A percentile compares a stretch with the other conserved stretches of the same genome.
Conservation (phyloP, 2,329 filamentous ascomycete genomes). For the Coniochaeta sp. region DNA sequence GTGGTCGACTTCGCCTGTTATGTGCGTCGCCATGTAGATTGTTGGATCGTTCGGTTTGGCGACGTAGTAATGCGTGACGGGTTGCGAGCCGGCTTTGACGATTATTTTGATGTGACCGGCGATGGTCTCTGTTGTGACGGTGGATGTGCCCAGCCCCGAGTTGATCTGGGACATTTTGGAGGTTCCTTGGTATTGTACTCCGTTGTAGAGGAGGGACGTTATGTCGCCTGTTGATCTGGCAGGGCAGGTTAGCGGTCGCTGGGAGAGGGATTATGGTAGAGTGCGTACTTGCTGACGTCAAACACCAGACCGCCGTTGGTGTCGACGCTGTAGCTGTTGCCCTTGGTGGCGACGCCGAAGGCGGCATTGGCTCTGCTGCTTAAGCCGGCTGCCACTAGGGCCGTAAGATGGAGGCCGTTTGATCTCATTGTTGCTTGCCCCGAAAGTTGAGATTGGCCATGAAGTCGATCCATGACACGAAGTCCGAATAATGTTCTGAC, state of each 20-base stretch:
- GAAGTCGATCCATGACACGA: neutral
- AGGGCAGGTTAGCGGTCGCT: too few relatives aligned
- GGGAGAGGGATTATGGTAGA: too few relatives aligned
- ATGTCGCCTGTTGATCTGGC: slow-evolving; percentile 13
- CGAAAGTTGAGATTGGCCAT: too few relatives aligned
- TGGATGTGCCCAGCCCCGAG: slow-evolving; percentile 32
- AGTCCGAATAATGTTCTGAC: neutral
- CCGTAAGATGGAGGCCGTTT: neutral
- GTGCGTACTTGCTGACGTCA: slow-evolving; percentile 15
- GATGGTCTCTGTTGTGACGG: slow-evolving; percentile 14
- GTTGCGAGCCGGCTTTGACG: slow-evolving; percentile 11
- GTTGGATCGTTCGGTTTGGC: slow-evolving; percentile 14
- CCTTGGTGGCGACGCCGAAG: slow-evolving; percentile 7
- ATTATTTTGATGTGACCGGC: slow-evolving; percentile 15
- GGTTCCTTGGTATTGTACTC: slow-evolving; percentile 38
- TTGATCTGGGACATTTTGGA: slow-evolving; percentile 39
- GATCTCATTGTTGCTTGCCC: neutral
- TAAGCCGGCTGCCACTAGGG: neutral
- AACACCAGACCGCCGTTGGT: slow-evolving; percentile 17
- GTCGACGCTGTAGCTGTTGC: slow-evolving; percentile 14
- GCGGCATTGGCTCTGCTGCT: slow-evolving; percentile 2
- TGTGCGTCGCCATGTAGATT: slow-evolving; percentile 18
- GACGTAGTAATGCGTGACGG: slow-evolving; percentile 18
- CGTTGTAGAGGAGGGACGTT: slow-evolving; percentile 25
- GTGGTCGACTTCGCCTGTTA: slow-evolving; percentile 14